Percentiles rank a stretch among this genome's conserved stretches.
phyloP scores from a whole-genome alignment of 495 filamentous ascomycete species.

The Echria macrotheca region DNA sequence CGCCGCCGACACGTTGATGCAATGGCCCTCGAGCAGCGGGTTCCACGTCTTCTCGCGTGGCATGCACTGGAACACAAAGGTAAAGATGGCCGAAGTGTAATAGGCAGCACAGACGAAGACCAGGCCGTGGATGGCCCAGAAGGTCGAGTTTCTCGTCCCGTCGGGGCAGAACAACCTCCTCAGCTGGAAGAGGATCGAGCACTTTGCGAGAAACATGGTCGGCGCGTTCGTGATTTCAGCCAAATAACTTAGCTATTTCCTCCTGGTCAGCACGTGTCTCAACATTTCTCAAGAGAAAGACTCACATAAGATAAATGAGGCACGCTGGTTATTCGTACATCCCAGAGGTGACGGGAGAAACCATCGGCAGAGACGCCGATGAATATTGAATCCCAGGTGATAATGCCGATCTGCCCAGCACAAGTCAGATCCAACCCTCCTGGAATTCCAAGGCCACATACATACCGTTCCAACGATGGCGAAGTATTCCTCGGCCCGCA shows the following conservation, averaged over 20 bases:
- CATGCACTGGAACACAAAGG: constrained; percentile 26
- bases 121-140: constrained; percentile 25
- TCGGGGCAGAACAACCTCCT: constrained; percentile 20
- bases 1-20: constrained; percentile 23
- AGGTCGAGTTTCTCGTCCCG: constrained; percentile 19
- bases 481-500: constrained; percentile 20
- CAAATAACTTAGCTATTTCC: constrained; percentile 15
- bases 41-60: constrained; percentile 26
- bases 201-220: constrained; percentile 24
- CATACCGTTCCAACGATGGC: constrained; percentile 16
- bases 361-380: constrained; percentile 18
- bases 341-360: constrained; percentile 22
- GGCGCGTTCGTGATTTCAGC: constrained; percentile 22
- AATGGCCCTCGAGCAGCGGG: constrained; percentile 18
- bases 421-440: not conserved
- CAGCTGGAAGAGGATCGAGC: constrained; percentile 24
- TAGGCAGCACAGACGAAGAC: constrained; percentile 24
- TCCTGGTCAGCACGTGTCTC: not conserved
- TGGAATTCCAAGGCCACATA: not conserved
- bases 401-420: constrained; percentile 15
- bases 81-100: constrained; percentile 20
- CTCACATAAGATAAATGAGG: constrained; percentile 15
- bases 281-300: not conserved
- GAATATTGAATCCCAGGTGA: constrained; percentile 23
- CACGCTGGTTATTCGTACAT: constrained; percentile 16